These are phyloP conservation scores for Candida smagusa DNA, from an alignment of 1,139 yeast species.

Conservation along the genomic window DNA sequence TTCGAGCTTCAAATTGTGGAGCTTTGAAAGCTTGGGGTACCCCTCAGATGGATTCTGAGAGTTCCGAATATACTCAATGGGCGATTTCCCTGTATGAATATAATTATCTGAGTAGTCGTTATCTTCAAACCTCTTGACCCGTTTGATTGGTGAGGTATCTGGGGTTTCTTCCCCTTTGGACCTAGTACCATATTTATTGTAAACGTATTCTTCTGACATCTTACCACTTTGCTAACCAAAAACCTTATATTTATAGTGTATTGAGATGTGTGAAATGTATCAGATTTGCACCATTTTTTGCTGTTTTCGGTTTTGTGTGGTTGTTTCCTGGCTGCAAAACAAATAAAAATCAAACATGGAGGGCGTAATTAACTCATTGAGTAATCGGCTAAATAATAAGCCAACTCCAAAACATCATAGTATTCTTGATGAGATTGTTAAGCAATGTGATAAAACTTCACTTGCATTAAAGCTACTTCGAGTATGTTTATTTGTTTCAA, in stretches of 20 bases:
- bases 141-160: constrained; percentile 1
- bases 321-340: no score
- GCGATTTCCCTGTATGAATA: constrained; percentile 55
- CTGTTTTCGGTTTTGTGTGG: no score
- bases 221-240: background rate
- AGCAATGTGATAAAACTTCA: no score
- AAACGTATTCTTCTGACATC: constrained; percentile 1
- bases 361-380: no score
- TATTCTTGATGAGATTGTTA: no score
- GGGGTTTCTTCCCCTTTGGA: background rate
- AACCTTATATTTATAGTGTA: background rate
- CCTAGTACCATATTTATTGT: constrained; percentile 3
- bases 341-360: no score
- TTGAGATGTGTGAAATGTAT: background rate
- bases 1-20: constrained; percentile 62
- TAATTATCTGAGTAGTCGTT: constrained; percentile 75
- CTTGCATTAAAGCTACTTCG: background rate
- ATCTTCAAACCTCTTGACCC: constrained; percentile 12
- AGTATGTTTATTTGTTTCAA: background rate
- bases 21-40: constrained; percentile 73
- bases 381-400: no score
- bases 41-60: constrained; percentile 67
- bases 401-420: no score
- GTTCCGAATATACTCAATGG: constrained; percentile 66
- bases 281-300: no score